Evolutionary conservation across 139 green algal genomes (phyloP).

Genomic region (Deuterostichococcus epilithicus): DNA sequence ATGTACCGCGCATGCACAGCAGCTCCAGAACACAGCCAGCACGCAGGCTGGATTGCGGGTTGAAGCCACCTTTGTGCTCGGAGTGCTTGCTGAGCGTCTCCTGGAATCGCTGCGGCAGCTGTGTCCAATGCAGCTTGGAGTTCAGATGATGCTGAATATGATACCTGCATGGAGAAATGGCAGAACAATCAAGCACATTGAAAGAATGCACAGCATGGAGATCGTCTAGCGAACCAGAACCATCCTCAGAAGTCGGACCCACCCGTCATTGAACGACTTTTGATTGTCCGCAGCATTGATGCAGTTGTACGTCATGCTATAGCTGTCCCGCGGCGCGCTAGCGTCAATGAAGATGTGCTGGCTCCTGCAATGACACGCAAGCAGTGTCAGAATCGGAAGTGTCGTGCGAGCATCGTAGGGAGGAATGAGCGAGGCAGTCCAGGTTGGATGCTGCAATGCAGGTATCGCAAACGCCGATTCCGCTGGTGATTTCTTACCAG

Average conservation of each 20-base stretch:
- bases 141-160: constrained; percentile 89
- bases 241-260: too few species aligned
- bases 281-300: constrained; percentile 69
- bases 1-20: too few species aligned
- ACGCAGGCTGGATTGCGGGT: background rate
- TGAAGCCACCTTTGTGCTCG: constrained; percentile 38
- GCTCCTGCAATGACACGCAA: constrained; percentile 33
- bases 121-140: constrained; percentile 73
- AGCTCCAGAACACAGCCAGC: background rate
- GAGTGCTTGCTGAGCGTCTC: constrained; percentile 57
- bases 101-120: constrained; percentile 61
- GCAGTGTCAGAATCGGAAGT: background rate
- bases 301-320: constrained; percentile 79
- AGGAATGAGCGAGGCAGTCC: too few species aligned
- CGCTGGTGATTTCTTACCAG: constrained; percentile 45
- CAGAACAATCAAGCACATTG: too few species aligned
- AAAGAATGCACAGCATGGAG: too few species aligned
- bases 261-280: constrained; percentile 84
- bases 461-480: background rate
- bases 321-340: constrained; percentile 34
- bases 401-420: background rate
- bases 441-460: background rate
- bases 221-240: too few species aligned
- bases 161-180: constrained; percentile 36
- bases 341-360: constrained; percentile 88